Evolutionary conservation across 345 rosid genomes (phyloP).

Genomic region (Laguncularia racemosa): DNA sequence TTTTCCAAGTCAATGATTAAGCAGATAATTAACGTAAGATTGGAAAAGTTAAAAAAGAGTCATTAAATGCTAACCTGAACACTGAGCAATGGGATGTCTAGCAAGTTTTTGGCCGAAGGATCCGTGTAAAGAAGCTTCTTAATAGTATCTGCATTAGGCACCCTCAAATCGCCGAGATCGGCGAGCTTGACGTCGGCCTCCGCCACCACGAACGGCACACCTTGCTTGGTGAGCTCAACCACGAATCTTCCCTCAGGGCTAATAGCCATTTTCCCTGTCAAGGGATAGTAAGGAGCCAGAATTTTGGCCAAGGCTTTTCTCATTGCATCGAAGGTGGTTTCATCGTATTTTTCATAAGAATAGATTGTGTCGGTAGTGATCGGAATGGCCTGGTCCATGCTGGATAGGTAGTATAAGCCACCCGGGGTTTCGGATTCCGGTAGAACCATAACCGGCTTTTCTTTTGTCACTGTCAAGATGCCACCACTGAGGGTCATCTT

Average conservation of each 20-base stretch:
- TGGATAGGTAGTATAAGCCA: background rate
- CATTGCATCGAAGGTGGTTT: background rate
- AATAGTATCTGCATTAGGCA: background rate
- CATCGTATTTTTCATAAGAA: background rate
- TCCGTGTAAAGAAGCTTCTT: conserved; percentile 1
- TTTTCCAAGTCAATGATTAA: too few relatives aligned
- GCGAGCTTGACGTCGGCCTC: background rate
- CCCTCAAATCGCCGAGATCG: background rate
- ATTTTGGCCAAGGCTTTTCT: conserved; percentile 3
- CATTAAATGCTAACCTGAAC: background rate
- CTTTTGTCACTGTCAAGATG: background rate
- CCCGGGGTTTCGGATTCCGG: conserved; percentile 3
- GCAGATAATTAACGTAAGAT: too few relatives aligned
- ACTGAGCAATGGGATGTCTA: background rate
- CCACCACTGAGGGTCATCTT: too few relatives aligned
- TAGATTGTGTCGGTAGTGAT: background rate
- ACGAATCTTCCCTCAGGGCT: background rate
- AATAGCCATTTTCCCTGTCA: background rate
- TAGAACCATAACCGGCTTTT: background rate
- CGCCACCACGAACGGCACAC: conserved; percentile 3
- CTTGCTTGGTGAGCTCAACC: background rate
- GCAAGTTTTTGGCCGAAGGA: background rate
- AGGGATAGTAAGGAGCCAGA: background rate
- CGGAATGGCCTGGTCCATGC: conserved; percentile 3
- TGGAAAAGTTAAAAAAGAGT: too few relatives aligned